These are phyloP conservation scores for Sarocladium brachiariae DNA, from an alignment of 2,329 filamentous ascomycete genomes.

Conservation along the genomic window DNA sequence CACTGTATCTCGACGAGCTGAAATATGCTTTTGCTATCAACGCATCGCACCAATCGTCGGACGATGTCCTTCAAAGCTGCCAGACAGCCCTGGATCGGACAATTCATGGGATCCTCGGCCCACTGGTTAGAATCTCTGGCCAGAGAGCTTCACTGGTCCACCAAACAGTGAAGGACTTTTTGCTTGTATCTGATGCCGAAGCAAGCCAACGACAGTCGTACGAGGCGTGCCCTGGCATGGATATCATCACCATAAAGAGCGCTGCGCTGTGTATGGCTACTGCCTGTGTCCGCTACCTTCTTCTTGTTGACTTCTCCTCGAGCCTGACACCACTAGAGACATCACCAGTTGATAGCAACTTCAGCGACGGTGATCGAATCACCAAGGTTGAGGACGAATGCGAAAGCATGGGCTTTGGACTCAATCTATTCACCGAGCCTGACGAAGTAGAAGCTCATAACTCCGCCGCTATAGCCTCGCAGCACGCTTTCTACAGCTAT, in stretches of 20 bases:
- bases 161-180: background rate
- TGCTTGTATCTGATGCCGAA: background rate
- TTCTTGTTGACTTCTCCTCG: slow-evolving; percentile 25
- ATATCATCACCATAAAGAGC: slow-evolving; percentile 11
- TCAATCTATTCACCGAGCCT: slow-evolving; percentile 20
- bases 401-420: background rate
- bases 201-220: background rate
- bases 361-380: slow-evolving; percentile 8
- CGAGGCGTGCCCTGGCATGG: slow-evolving; percentile 10
- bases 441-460: slow-evolving; percentile 16
- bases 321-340: slow-evolving; percentile 18
- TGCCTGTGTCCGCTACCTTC: slow-evolving; percentile 21
- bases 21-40: background rate
- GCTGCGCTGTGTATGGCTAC: slow-evolving; percentile 14
- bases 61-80: background rate
- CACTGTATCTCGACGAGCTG: background rate
- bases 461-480: slow-evolving; percentile 17
- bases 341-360: slow-evolving; percentile 2
- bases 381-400: slow-evolving; percentile 14
- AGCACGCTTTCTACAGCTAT: slow-evolving; percentile 27
- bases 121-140: background rate
- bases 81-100: background rate
- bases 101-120: background rate
- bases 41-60: background rate
- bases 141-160: background rate